These are phyloP conservation scores for Houttuynia cordata DNA, from an alignment of 164 flowering plant species.

Conservation along the genomic window DNA sequence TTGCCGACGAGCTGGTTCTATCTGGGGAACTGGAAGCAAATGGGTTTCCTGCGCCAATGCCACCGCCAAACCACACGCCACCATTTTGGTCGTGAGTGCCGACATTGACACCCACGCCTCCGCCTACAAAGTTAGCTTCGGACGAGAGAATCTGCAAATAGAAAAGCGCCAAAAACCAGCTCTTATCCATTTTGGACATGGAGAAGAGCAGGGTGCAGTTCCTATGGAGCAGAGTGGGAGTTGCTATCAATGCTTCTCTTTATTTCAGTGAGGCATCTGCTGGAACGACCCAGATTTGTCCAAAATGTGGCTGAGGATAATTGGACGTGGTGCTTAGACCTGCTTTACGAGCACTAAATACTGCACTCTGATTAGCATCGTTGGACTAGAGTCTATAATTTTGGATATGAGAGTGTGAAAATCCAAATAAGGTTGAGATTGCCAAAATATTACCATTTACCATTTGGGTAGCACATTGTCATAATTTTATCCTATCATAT, in stretches of 20 bases:
- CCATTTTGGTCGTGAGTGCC: constrained; percentile 11
- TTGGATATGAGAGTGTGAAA: no score
- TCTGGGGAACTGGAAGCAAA: not conserved
- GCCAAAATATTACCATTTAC: no score
- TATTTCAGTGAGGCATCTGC: not conserved
- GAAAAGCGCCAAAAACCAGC: constrained; percentile 8
- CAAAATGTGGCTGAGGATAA: no score
- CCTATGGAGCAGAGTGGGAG: not conserved
- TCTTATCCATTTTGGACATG: constrained; percentile 9
- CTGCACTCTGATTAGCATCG: no score
- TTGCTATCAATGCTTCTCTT: not conserved
- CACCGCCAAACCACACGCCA: constrained; percentile 33
- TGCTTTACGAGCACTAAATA: no score
- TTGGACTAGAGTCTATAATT: no score
- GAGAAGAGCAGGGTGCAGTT: not conserved
- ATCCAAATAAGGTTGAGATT: no score
- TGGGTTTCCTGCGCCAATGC: not conserved
- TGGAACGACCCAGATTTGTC: no score
- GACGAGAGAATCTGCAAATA: constrained; percentile 12
- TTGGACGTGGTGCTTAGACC: no score
- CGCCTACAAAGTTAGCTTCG: constrained; percentile 25
- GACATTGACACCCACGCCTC: constrained; percentile 4
- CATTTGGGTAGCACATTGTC: no score
- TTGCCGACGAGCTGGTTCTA: constrained; percentile 13
- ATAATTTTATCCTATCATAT: no score